Evolutionary conservation across 768 basidiomycete species (phyloP), one percentile per base, ranked within the genome.

Genomic region (Stropharia rugosoannulata): DNA sequence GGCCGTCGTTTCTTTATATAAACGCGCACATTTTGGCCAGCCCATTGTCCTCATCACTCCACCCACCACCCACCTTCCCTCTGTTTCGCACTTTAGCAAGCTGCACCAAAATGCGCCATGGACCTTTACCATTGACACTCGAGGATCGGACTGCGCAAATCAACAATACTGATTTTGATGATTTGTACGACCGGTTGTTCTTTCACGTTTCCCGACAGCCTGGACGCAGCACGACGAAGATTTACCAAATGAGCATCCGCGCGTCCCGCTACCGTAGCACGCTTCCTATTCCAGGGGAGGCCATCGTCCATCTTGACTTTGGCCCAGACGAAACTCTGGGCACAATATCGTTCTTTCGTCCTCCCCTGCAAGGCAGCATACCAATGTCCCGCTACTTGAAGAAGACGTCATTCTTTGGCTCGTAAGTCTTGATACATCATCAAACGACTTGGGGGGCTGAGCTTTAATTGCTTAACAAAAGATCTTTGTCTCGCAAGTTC

Each of bases 141-240:
- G 88, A 90, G 67, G 87, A 90, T 72, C 82, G 85, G 44, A 85
- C 87, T 0, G 86, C 81, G 16, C 68, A 71, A 12, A 68, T 79
- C 56, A 72, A 76, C 11, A 69, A 72, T 45, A 79, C 86, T 1
- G 87, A 91, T 74, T 90, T 83, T 59, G 87, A 89, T 65, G 89
- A 91, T 62, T 80, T 89, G 61, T 90, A 90, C 65, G 89, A 91
- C 69, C 82, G 89, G 52, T 71, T 84, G 59, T 90, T 87, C 73
- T 78, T 87, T 49, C 86, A 83, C 55, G 77, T 90, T 36, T 69
- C 79, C 5, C 78, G 80, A 3, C 69, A 74, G 18, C 80, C 84
- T 4, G 77, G 76, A 9, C 66, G 65, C 11, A 63, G 68, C 19
- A 71, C 72, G 0, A 78, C 84, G 7, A 80, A 81, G 66, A 79